Conservation (phyloP, 768 basidiomycete species). For the Rickenella mellea region DNA sequence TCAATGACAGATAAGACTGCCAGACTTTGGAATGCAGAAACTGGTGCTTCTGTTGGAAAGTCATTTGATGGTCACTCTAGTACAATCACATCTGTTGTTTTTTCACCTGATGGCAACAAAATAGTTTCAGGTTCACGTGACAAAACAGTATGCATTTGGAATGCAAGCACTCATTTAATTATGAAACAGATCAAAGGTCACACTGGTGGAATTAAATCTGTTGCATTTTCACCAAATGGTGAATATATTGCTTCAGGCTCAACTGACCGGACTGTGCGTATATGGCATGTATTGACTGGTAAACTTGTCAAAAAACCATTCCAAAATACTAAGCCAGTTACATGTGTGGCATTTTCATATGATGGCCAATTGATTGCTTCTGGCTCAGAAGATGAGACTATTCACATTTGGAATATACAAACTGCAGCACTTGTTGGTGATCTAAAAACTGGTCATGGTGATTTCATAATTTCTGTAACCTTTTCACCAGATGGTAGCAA, state of each 20-base stretch:
- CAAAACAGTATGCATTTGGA: constrained; percentile 7
- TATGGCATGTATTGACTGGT: too few relatives aligned
- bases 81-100: constrained; percentile 2
- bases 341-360: too few relatives aligned
- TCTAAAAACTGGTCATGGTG: constrained; percentile 4
- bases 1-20: too few relatives aligned
- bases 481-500: constrained; percentile 8
- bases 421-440: too few relatives aligned
- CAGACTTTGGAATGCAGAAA: too few relatives aligned
- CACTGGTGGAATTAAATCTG: background rate
- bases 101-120: constrained; percentile 7
- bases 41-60: background rate
- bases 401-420: too few relatives aligned
- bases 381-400: too few relatives aligned
- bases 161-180: constrained; percentile 4
- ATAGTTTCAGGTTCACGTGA: constrained; percentile 9
- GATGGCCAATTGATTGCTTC: too few relatives aligned
- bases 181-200: constrained; percentile 3
- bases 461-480: constrained; percentile 2
- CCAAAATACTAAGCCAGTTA: too few relatives aligned
- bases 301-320: too few relatives aligned
- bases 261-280: too few relatives aligned
- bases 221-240: constrained; percentile 6
- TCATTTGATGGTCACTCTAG: constrained; percentile 5
- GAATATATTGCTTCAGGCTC: background rate